Conservation (phyloP, 2,329 filamentous ascomycete species). For the Mariannaea sp. region DNA sequence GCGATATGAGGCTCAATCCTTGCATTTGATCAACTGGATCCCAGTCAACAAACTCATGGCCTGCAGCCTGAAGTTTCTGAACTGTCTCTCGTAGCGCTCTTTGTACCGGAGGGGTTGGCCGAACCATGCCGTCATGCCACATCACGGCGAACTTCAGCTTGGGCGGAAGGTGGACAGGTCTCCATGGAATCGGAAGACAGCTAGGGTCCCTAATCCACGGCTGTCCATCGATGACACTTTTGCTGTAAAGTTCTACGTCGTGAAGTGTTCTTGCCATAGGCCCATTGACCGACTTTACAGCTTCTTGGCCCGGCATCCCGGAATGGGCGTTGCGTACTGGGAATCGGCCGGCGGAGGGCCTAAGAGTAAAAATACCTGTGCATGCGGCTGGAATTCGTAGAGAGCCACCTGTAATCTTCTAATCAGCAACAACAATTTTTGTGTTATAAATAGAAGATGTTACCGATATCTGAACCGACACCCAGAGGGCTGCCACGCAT, state of each 20-base stretch:
- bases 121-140: slow-evolving; percentile 67
- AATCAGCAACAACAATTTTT: not conserved
- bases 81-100: slow-evolving; percentile 57
- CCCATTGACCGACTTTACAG: slow-evolving; percentile 66
- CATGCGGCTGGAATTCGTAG: slow-evolving; percentile 60
- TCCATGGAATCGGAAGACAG: slow-evolving; percentile 64
- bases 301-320: slow-evolving; percentile 68
- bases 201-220: slow-evolving; percentile 64
- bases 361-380: slow-evolving; percentile 61
- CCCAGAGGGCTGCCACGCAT: slow-evolving; percentile 64
- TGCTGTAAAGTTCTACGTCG: slow-evolving; percentile 61
- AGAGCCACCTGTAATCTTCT: slow-evolving; percentile 49
- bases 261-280: slow-evolving; percentile 62
- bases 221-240: slow-evolving; percentile 52
- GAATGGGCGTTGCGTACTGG: slow-evolving; percentile 58
- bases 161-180: slow-evolving; percentile 39
- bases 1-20: slow-evolving; percentile 45
- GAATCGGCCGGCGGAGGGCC: slow-evolving; percentile 63
- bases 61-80: slow-evolving; percentile 48
- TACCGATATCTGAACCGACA: slow-evolving; percentile 65
- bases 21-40: slow-evolving; percentile 48
- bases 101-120: slow-evolving; percentile 67
- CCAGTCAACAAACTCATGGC: slow-evolving; percentile 60
- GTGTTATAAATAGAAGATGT: fast-evolving
- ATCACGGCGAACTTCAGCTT: slow-evolving; percentile 64